Evolutionary conservation across 768 basidiomycete genomes (phyloP), one percentile per base, ranked within the genome.

Genomic region (Lactarius pseudohatsudake): DNA sequence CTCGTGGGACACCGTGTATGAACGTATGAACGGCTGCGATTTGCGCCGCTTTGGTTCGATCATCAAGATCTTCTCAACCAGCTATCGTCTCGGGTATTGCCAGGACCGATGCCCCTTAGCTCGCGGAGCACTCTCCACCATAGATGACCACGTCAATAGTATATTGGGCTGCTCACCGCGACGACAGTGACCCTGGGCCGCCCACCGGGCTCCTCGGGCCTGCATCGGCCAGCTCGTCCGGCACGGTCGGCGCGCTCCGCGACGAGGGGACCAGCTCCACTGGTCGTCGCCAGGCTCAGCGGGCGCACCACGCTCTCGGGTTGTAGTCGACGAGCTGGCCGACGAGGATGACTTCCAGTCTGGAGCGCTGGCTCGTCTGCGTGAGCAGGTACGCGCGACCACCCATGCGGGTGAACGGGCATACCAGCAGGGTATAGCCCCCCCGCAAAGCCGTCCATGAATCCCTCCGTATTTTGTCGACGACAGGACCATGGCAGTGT

Each of bases 391-490:
- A 34, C 34, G 34, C 2, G 9, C 9, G 34, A 34, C 34, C 8
- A 20, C 62, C 55, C 5, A 60, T 32, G 5, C 63, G 43, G 13
- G 77, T 60, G 60, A 77, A 75, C 2, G 75, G 72, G 18, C 67
- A 60, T 7, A 70, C 45, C 2, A 75, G 72, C 4, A 75, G 34
- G 26, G 63, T 75, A 34, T 10, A 79, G 63, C 3, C 8, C 77
- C 8, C 77, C 78, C 2, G 77, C 75, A 65, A 77, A 77, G 5
- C 70, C 74, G 2, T 57, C 34, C 13, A 75, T 64, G 26, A 59
- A 20, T 15, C 43, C 41, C 2, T 68, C 16, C 56, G 40, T 41
- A 56, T 40, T 55, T 61, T 69, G 34, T 10, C 0, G 8, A 34
- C 34, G 34, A 34, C 34, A 2, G 34, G 34, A 0, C 1, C 34